Evolutionary conservation across 345 rosid genomes (phyloP).

Genomic region (Erysimum cheiranthoides): DNA sequence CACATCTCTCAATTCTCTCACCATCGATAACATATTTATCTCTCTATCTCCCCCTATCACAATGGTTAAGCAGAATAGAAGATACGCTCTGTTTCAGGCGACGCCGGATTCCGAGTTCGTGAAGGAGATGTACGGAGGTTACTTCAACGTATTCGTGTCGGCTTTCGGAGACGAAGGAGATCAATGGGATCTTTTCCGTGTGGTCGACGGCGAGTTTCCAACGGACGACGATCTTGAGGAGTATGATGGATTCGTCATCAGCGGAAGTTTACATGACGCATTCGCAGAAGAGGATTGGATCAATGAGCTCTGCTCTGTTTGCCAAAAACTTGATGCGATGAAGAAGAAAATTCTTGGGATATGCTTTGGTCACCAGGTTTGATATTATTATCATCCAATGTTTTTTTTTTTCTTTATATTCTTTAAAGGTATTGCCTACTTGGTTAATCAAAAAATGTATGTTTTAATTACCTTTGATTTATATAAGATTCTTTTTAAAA

Average conservation of each 20-base stretch:
- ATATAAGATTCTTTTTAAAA: too few species aligned
- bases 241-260: conserved; percentile 73
- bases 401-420: not conserved
- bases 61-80: conserved; percentile 24
- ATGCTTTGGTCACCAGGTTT: conserved; percentile 95
- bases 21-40: not conserved
- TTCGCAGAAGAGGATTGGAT: conserved; percentile 76
- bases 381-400: not conserved
- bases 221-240: conserved; percentile 51
- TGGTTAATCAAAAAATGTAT: not conserved
- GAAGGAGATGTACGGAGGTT: conserved; percentile 70
- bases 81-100: conserved; percentile 63
- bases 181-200: conserved; percentile 67
- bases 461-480: too few species aligned
- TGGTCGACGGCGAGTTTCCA: conserved; percentile 82
- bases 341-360: conserved; percentile 75
- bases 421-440: not conserved
- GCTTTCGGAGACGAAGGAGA: conserved; percentile 81
- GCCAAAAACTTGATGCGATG: conserved; percentile 68
- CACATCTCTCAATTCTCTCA: not conserved
- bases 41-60: not conserved
- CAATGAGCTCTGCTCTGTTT: conserved; percentile 60
- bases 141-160: conserved; percentile 65
- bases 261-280: conserved; percentile 80
- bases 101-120: conserved; percentile 73